phyloP scores from a whole-genome alignment of 169 alveolate genomes.

The Cryptosporidium muris region DNA sequence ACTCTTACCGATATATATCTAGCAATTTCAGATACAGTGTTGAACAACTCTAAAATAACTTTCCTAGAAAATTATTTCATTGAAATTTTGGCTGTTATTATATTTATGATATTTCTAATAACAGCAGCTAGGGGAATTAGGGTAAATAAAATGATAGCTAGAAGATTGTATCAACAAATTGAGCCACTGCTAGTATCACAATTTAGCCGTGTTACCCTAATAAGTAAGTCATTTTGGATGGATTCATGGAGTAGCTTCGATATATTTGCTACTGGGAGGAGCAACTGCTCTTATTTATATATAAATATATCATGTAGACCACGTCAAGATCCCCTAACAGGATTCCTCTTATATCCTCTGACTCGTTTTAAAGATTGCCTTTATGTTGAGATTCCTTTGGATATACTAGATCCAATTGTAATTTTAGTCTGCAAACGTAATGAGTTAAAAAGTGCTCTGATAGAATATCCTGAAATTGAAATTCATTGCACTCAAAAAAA shows the following conservation, averaged over 20 bases:
- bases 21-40: no score
- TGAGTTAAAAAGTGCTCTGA: conserved; percentile 15
- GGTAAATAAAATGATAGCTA: conserved; percentile 16
- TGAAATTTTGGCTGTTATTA: conserved; percentile 39
- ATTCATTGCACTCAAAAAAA: conserved; percentile 53
- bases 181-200: conserved; percentile 25
- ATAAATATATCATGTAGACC: conserved; percentile 62
- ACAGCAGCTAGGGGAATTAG: conserved; percentile 45
- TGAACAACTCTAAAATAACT: no score
- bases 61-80: not conserved
- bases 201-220: conserved; percentile 48
- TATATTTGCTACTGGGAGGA: conserved; percentile 60
- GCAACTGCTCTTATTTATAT: conserved; percentile 35
- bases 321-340: conserved; percentile 55
- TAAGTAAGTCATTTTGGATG: conserved; percentile 48
- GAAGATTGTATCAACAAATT: not conserved
- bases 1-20: no score
- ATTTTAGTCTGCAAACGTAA: conserved; percentile 20
- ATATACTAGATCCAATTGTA: conserved; percentile 50
- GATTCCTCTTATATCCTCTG: conserved; percentile 42
- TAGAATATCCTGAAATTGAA: conserved; percentile 68
- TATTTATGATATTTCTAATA: conserved; percentile 1
- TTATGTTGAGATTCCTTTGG: conserved; percentile 51
- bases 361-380: conserved; percentile 27
- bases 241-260: conserved; percentile 69